Conservation (phyloP, 2,329 filamentous ascomycete genomes). For the Conoideocrella luteorostrata region DNA sequence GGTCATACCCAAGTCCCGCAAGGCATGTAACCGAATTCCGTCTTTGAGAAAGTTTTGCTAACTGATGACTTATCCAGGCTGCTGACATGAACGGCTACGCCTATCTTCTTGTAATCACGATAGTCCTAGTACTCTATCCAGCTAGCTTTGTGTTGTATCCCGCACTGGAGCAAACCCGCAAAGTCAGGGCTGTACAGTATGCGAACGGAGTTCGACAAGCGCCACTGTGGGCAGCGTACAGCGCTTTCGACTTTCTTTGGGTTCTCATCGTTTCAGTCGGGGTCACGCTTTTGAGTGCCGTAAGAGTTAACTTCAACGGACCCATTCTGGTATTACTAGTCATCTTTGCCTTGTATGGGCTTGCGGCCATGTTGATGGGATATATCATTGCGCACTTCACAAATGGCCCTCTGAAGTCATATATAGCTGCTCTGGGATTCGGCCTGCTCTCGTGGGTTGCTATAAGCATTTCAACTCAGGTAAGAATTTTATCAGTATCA, state of each 20-base stretch:
- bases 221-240: conserved; percentile 75
- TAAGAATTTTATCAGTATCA: conserved; percentile 6
- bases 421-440: conserved; percentile 57
- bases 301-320: conserved; percentile 58
- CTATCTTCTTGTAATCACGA: conserved; percentile 64
- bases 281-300: conserved; percentile 58
- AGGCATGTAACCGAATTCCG: too few species aligned
- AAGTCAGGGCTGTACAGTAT: conserved; percentile 75
- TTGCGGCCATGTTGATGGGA: conserved; percentile 62
- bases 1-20: conserved; percentile 50
- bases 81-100: conserved; percentile 41
- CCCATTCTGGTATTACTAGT: conserved; percentile 69
- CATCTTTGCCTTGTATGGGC: conserved; percentile 68
- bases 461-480: conserved; percentile 57
- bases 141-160: conserved; percentile 72
- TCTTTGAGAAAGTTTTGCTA: too few species aligned
- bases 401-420: conserved; percentile 63
- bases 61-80: conserved; percentile 1
- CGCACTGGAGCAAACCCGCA: conserved; percentile 66
- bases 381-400: conserved; percentile 61
- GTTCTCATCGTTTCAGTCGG: conserved; percentile 57
- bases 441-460: conserved; percentile 61
- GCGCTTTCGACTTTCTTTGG: conserved; percentile 68
- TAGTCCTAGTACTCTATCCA: conserved; percentile 59
- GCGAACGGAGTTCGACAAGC: conserved; percentile 75